phyloP scores from a whole-genome alignment of 495 filamentous ascomycete genomes.

The Amphirosellinia nigrospora region DNA sequence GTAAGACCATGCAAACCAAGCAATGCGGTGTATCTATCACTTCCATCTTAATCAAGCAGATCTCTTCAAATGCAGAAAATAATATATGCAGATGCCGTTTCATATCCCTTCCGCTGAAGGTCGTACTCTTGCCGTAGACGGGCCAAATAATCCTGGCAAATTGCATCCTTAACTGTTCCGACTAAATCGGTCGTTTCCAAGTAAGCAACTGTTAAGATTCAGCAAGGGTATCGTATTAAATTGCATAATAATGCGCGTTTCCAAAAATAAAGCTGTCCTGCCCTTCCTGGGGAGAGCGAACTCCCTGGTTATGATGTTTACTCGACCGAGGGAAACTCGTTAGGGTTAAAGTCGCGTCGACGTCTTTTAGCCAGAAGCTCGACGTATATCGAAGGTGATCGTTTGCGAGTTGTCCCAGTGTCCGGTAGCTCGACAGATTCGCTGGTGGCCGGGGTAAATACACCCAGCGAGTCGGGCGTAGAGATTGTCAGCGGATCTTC shows the following conservation, averaged over 20 bases:
- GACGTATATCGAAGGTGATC: background rate
- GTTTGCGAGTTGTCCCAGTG: slow-evolving; percentile 9
- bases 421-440: slow-evolving; percentile 6
- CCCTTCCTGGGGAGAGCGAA: background rate
- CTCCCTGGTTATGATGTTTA: background rate
- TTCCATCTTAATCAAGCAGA: background rate
- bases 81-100: background rate
- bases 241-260: background rate
- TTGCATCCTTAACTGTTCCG: background rate
- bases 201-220: background rate
- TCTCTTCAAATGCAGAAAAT: background rate
- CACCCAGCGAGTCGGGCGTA: slow-evolving; percentile 3
- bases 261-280: background rate
- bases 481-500: background rate
- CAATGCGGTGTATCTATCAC: background rate
- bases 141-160: background rate
- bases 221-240: background rate
- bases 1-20: background rate
- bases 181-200: background rate
- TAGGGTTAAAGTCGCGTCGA: background rate
- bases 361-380: slow-evolving; percentile 10
- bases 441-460: slow-evolving; percentile 17
- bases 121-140: background rate
- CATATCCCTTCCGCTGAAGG: background rate
- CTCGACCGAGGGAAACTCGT: background rate